Evolutionary conservation across 2,329 filamentous ascomycete genomes (phyloP).

Genomic region (Myriangium duriaei): DNA sequence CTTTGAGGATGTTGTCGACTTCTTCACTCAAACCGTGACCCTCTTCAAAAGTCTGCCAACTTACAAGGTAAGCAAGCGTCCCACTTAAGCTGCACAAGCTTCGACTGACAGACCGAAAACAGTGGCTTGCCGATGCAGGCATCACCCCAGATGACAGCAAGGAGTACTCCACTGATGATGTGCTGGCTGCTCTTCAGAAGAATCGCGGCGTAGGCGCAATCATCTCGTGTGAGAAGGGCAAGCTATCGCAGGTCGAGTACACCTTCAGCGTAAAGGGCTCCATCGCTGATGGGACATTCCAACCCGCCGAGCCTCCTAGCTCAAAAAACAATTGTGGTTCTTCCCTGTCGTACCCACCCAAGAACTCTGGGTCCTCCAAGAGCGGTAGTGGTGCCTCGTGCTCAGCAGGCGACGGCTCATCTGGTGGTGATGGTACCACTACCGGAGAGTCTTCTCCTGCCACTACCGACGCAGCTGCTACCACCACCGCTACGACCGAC

Average conservation of each 20-base stretch:
- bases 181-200: constrained; percentile 42
- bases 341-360: constrained; percentile 50
- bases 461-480: neutral
- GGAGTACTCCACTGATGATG: constrained; percentile 45
- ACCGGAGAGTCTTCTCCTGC: no score
- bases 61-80: constrained; percentile 12
- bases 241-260: constrained; percentile 42
- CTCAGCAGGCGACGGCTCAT: neutral
- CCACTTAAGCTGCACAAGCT: neutral
- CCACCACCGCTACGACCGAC: neutral
- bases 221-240: constrained; percentile 39
- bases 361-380: constrained; percentile 19
- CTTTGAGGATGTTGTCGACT: constrained; percentile 17
- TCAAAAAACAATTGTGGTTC: constrained; percentile 47
- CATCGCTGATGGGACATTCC: constrained; percentile 46
- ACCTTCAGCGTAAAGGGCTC: constrained; percentile 49
- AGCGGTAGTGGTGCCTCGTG: neutral
- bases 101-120: constrained; percentile 1
- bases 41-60: constrained; percentile 15
- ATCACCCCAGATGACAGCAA: constrained; percentile 38
- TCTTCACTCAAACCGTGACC: constrained; percentile 15
- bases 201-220: constrained; percentile 43
- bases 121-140: constrained; percentile 43
- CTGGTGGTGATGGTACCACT: neutral
- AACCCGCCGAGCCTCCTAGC: constrained; percentile 43